phyloP scores from a whole-genome alignment of 2,329 filamentous ascomycete species.

The Laburnicola sp. region DNA sequence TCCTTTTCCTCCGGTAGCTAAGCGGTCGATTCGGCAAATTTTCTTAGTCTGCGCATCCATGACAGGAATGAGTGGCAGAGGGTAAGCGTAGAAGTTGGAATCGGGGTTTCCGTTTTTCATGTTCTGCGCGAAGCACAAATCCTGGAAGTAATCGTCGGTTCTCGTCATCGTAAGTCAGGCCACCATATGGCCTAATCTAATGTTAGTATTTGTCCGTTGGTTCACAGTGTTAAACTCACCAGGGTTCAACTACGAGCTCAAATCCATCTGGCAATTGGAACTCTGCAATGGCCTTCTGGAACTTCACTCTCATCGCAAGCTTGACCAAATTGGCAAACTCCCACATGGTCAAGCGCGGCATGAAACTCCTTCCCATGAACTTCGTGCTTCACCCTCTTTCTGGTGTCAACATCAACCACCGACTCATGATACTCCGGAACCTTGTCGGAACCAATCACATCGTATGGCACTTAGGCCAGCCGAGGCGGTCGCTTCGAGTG shows the following conservation, averaged over 20 bases:
- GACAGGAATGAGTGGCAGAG: conserved; percentile 43
- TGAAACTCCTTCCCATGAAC: conserved; percentile 54
- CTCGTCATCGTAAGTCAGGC: conserved; percentile 53
- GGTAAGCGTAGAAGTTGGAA: conserved; percentile 48
- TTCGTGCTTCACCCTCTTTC: conserved; percentile 49
- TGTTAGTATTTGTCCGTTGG: neutral
- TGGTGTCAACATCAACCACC: conserved; percentile 52
- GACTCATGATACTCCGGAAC: conserved; percentile 60
- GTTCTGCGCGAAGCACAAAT: conserved; percentile 57
- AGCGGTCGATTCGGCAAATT: conserved; percentile 41
- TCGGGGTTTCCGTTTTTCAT: conserved; percentile 50
- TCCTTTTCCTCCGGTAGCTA: conserved; percentile 45
- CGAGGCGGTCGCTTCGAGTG: conserved; percentile 52
- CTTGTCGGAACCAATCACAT: conserved; percentile 57
- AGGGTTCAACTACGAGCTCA: conserved; percentile 59
- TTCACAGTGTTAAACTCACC: conserved; percentile 20
- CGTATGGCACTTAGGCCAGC: conserved; percentile 60
- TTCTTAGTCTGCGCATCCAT: conserved; percentile 42
- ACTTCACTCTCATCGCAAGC: conserved; percentile 58
- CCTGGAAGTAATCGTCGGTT: conserved; percentile 58
- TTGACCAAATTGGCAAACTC: conserved; percentile 41
- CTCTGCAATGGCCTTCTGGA: conserved; percentile 56
- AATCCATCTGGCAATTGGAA: conserved; percentile 60
- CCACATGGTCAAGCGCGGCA: conserved; percentile 53
- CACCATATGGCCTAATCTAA: conserved; percentile 53